Base-by-base conservation (phyloP, 202 grass and related monocot genomes). In the Alloteropsis angusta region DNA sequence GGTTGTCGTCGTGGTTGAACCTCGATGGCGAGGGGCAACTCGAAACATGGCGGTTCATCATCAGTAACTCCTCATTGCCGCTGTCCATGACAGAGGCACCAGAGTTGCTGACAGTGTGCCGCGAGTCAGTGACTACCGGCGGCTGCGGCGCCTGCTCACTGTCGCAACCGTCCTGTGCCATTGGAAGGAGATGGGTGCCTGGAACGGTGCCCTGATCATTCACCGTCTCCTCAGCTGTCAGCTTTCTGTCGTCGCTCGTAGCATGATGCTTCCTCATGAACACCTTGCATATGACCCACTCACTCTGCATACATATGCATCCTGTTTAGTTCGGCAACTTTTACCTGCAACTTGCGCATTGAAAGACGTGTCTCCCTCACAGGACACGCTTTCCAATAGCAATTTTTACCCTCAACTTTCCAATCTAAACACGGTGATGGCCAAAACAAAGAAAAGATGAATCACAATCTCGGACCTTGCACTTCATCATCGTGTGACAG, bases 251-350 rank as follows among this genome's bases (percentile, higher is more conserved):
- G 30, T 46, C 37, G 15, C 57, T 57, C 11, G 18, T 21, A 7
- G 5, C 28, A 30, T 30, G 2, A 19, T 69, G 46, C 26, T 79
- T 47, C 79, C 74, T 83, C 64, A 32, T 56, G 67, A 86, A 77
- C 36, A 86, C 78, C 39, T 68, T 85, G 78, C 83, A 89, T n/a
- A 86, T 77, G 14, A 89, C 83, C 83, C 87, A 78, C 42, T 82
- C 72, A 78, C 80, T 78, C 78, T 89, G 48, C 65, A 60, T 21
- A 38, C n/a, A n/a, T n/a, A n/a, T n/a, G n/a, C n/a, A n/a, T n/a
- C n/a, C n/a, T n/a, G n/a, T n/a, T n/a, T n/a, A n/a, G n/a, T n/a
- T n/a, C n/a, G n/a, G n/a, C n/a, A n/a, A n/a, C n/a, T n/a, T n/a
- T n/a, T n/a, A n/a, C n/a, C n/a, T n/a, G n/a, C n/a, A n/a, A n/a